Evolutionary conservation across 257 asterid species (phyloP), one percentile per base, ranked within the genome.

Genomic region (Lavandula angustifolia): DNA sequence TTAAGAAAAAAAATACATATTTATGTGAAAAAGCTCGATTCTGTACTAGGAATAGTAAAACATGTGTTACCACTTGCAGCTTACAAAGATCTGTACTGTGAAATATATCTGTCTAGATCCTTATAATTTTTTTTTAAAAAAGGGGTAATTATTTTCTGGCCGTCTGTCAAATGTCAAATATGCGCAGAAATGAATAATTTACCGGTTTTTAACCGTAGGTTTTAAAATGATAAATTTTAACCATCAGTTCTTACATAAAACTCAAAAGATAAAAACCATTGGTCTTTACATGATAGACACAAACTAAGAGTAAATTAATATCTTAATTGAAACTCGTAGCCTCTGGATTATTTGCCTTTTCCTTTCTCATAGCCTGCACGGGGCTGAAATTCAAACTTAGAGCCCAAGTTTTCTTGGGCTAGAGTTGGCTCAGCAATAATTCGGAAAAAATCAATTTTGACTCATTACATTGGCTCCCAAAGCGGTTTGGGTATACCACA

Each of bases 31-130:
- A 22, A 22, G 27, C 27, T 22, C 27, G 27, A 22, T 22, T 22
- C 27, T 22, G 27, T 22, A 22, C 59, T 57, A 58, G 48, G 67
- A 75, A 41, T 58, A 35, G 69, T 4, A 64, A 38, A 50, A 32
- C 70, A 53, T 57, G 50, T 18, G 3, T 60, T 67, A 60, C 73
- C 55, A 73, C 66, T 73, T 73, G 6, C 60, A 59, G 59, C 32
- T 18, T 53, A 54, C 58, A 56, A 54, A 18, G 42, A 35, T 58
- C 34, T 17, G 31, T 13, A 22, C 9, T n/a, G 17, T 1, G 11
- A 34, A 9, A 1, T 10, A 35, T 9, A 17, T 9, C 33, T 52
- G 48, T 6, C 32, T 50, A 42, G 52, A 70, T 56, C 41, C 57
- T 11, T n/a, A n/a, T n/a, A n/a, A 41, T 1, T 42, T 2, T n/a